A percentile compares a stretch with the other conserved stretches of the same genome.
These are phyloP conservation scores for Coniochaeta sp. DNA, from an alignment of 2,329 filamentous ascomycete species.

Conservation along the genomic window DNA sequence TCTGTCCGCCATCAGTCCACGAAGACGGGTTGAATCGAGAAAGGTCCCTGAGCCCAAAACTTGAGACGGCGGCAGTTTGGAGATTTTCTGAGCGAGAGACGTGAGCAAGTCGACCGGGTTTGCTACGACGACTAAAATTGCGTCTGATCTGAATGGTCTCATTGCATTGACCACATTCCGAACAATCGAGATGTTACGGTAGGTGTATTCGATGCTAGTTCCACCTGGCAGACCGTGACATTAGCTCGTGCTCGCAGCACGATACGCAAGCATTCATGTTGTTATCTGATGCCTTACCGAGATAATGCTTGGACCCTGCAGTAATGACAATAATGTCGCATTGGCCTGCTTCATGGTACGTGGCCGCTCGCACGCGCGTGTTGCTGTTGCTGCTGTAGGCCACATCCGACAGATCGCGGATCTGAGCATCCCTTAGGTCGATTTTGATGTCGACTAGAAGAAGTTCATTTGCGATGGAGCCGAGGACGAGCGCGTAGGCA, in stretches of 20 bases:
- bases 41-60: constrained; percentile 46
- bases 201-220: background rate
- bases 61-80: constrained; percentile 37
- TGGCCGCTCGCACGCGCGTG: constrained; percentile 34
- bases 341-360: constrained; percentile 39
- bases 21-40: constrained; percentile 41
- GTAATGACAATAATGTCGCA: constrained; percentile 47
- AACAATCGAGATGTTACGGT: constrained; percentile 26
- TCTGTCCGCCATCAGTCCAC: constrained; percentile 29
- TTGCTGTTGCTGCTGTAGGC: constrained; percentile 33
- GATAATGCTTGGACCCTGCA: constrained; percentile 39
- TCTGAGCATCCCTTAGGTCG: constrained; percentile 36
- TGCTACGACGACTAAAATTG: constrained; percentile 42
- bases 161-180: constrained; percentile 37
- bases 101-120: constrained; percentile 50
- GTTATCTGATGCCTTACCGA: constrained; percentile 33
- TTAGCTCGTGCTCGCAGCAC: background rate
- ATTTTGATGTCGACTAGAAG: constrained; percentile 45
- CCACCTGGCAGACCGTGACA: background rate
- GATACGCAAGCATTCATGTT: background rate
- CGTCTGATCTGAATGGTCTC: constrained; percentile 36
- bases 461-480: constrained; percentile 40
- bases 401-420: constrained; percentile 43
- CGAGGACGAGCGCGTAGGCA: constrained; percentile 42
- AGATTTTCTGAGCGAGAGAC: constrained; percentile 36